Base-by-base conservation (phyloP, 2,329 filamentous ascomycete genomes). In the Ophiostoma himal-ulmi region DNA sequence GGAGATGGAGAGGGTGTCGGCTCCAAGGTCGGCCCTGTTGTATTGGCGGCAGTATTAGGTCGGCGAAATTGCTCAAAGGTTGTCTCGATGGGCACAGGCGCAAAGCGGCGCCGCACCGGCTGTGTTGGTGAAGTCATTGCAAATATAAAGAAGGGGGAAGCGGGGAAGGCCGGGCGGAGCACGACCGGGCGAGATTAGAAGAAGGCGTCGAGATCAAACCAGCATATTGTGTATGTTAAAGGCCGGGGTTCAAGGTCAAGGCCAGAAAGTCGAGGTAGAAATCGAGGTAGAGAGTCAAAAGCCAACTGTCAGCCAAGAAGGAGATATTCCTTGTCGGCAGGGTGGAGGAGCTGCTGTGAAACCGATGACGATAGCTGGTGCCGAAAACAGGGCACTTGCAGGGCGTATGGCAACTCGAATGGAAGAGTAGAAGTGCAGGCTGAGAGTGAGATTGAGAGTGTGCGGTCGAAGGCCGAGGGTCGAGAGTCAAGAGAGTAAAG, bases 21-120 rank as follows among this genome's bases (percentile, higher is more conserved):
- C 70, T 85, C 83, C 70, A 80, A 77, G 71, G 77, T 75, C 67
- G 79, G 81, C 6, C 69, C 71, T 64, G 74, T 68, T 77, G 54
- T 39, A 36, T 66, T 22, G 1, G 20, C 7, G 37, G n/a, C 1
- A 14, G 11, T 5, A 44, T 36, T 48, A 6, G 69, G 76, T 76
- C 82, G 82, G 75, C 87, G 82, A 77, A 82, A 85, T 66, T 86
- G 85, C 74, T 88, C 87, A 75, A 86, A 87, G 1, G 86, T 89
- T 10, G 90, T 93, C 78, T 93, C 91, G 73, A 93, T 86, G 20
- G 90, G 89, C 70, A 91, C 84, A 44, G 90, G 89, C 60, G 82
- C 83, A 80, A 92, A 92, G 75, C 87, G 87, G 76, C 86, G 82
- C 2, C 71, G 71, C 4, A 70, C 68, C 41, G 71, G 37, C 66